These are phyloP conservation scores for Amborella trichopoda DNA, from an alignment of 164 flowering plant genomes.

Conservation along the genomic window DNA sequence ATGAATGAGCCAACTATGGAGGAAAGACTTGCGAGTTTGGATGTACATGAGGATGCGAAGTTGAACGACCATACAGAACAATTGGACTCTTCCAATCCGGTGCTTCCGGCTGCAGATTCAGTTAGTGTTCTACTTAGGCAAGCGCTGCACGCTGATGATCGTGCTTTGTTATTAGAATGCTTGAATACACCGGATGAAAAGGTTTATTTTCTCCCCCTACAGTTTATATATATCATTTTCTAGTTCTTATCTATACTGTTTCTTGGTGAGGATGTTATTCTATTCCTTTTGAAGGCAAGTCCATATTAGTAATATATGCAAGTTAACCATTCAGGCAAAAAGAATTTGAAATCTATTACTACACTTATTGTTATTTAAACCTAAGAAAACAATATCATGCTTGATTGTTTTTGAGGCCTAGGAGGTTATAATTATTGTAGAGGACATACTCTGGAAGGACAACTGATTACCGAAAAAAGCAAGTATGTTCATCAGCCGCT, in stretches of 20 bases:
- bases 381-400: too few relatives aligned
- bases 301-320: neutral
- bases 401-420: too few relatives aligned
- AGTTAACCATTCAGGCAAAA: neutral
- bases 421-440: too few relatives aligned
- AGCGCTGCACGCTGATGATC: constrained; percentile 87
- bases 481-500: too few relatives aligned
- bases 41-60: constrained; percentile 18
- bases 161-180: constrained; percentile 64
- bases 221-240: neutral
- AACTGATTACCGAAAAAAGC: too few relatives aligned
- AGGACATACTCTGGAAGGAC: too few relatives aligned
- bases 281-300: neutral
- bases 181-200: constrained; percentile 68
- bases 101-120: constrained; percentile 90
- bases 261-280: neutral
- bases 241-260: neutral
- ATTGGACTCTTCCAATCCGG: constrained; percentile 15
- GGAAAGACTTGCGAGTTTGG: constrained; percentile 61
- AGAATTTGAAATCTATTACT: too few relatives aligned
- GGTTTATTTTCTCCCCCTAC: constrained; percentile 21
- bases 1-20: constrained; percentile 80
- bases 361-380: too few relatives aligned
- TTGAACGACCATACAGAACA: constrained; percentile 11
- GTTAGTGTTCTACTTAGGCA: constrained; percentile 79